Base-by-base conservation (phyloP, 441 rosid species). In the Kokia cookei region DNA sequence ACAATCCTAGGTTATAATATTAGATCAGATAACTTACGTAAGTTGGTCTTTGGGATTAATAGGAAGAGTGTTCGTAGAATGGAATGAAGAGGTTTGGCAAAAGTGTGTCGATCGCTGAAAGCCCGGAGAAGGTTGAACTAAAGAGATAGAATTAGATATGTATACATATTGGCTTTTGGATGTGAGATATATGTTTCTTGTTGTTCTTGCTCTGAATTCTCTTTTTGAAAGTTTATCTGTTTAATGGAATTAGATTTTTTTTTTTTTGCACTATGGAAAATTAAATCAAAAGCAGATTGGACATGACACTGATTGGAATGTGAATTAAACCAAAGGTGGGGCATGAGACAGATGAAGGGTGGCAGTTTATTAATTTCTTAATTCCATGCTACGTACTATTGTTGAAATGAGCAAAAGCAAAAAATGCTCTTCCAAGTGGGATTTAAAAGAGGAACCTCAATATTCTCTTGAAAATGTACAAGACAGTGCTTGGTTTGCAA, bases 361-460 rank as follows among this genome's bases (percentile, higher is more conserved):
- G 60, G 53, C 61, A 22, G 29, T 77, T 64, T 67, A 59, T 55
- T 65, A 53, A 77, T 69, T 12, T 42, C 22, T 55, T 78, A 51
- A 50, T 77, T 77, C 43, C 47, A 42, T 73, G 70, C 42, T 63
- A 73, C 50, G 74, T 74, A 37, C 61, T 78, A 65, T 48, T 57
- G 75, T 75, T 55, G 78, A 77, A 63, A 95, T 93, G 97, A 89
- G 96, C 65, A 85, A 89, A 42, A 81, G 87, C 80, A 83, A 90
- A 79, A 90, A 87, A 76, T 90, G 87, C 43, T 65, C 55, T 83
- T 93, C 99, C 12, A 90, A 91, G 74, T 93, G 97, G 99, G 97
- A 95, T 84, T 70, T 82, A 73, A 86, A 86, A 73, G 96, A 89
- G 80, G 96, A 86, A 45, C 79, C 84, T 77, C 88, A 74, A n/a